phyloP scores from a whole-genome alignment of 331 rosid species.

The Cydonia oblonga region DNA sequence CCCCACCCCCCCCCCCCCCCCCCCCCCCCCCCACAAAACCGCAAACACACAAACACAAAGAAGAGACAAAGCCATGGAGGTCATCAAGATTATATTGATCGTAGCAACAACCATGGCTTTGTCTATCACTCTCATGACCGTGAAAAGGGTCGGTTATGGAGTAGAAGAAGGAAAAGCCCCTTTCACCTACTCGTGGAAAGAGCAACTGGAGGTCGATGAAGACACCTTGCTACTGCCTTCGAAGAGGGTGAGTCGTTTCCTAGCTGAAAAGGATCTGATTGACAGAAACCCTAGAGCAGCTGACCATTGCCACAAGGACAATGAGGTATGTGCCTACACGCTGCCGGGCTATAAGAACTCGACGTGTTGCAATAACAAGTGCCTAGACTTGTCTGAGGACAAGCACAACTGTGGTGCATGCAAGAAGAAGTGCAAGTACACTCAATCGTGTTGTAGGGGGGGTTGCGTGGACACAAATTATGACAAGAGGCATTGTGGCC shows the following conservation, averaged over 20 bases:
- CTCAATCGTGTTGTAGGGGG: conserved; percentile 58
- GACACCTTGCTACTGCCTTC: conserved; percentile 23
- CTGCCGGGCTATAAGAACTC: conserved; percentile 20
- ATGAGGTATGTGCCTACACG: conserved; percentile 24
- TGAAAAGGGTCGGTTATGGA: conserved; percentile 14
- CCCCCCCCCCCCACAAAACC: background rate
- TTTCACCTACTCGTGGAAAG: background rate
- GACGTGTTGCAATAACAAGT: conserved; percentile 76
- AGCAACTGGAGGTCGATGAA: background rate
- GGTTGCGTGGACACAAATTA: conserved; percentile 36
- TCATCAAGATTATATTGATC: conserved; percentile 33
- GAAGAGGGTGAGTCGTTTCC: conserved; percentile 46
- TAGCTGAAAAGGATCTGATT: conserved; percentile 13
- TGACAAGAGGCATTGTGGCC: conserved; percentile 84
- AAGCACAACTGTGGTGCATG: conserved; percentile 58
- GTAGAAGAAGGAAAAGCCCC: background rate
- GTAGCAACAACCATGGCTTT: conserved; percentile 74
- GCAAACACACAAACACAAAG: background rate
- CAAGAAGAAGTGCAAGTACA: conserved; percentile 58
- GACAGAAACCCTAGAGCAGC: conserved; percentile 39
- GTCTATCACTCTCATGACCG: conserved; percentile 44
- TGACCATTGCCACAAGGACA: conserved; percentile 48
- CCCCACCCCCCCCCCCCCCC: no score
- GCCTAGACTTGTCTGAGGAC: conserved; percentile 41
- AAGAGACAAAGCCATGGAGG: conserved; percentile 51